Conservation (phyloP, 192 early-diverging fungal genomes). For the Coemansia sp. region DNA sequence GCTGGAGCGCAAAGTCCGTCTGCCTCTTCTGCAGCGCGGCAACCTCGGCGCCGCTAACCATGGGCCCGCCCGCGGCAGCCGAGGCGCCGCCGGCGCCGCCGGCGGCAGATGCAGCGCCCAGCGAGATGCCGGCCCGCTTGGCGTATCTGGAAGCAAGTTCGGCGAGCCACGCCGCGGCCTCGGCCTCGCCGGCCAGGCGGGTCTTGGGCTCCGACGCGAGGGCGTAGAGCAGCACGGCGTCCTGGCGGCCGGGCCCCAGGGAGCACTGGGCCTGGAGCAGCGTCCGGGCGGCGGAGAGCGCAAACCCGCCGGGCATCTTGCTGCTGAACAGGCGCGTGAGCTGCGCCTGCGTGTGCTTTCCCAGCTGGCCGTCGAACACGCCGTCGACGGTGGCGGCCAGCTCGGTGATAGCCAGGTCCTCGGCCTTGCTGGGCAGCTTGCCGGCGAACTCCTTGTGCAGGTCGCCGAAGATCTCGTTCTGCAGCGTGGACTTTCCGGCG, state of each 20-base stretch:
- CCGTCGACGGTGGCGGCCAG: conserved; percentile 66
- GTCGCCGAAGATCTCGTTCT: conserved; percentile 97
- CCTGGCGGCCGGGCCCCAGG: conserved; percentile 75
- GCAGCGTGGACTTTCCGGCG: conserved; percentile 93
- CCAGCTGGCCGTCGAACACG: conserved; percentile 63
- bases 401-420: conserved; percentile 81
- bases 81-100: not conserved
- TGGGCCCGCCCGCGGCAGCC: conserved; percentile 42
- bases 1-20: conserved; percentile 71
- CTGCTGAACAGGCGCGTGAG: conserved; percentile 76
- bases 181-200: conserved; percentile 59
- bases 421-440: conserved; percentile 85
- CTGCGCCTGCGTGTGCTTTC: conserved; percentile 77
- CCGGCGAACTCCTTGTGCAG: conserved; percentile 89
- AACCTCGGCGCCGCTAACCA: conserved; percentile 89
- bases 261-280: conserved; percentile 72
- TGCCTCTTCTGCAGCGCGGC: conserved; percentile 73
- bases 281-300: conserved; percentile 70
- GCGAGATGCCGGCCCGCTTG: conserved; percentile 69
- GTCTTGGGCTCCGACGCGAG: conserved; percentile 81
- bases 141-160: conserved; percentile 83
- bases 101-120: not conserved
- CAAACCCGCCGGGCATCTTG: conserved; percentile 96
- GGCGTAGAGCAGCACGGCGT: conserved; percentile 75
- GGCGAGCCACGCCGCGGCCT: conserved; percentile 48